Conservation (phyloP, 192 early-diverging fungal species). For the Coemansia sp. region DNA sequence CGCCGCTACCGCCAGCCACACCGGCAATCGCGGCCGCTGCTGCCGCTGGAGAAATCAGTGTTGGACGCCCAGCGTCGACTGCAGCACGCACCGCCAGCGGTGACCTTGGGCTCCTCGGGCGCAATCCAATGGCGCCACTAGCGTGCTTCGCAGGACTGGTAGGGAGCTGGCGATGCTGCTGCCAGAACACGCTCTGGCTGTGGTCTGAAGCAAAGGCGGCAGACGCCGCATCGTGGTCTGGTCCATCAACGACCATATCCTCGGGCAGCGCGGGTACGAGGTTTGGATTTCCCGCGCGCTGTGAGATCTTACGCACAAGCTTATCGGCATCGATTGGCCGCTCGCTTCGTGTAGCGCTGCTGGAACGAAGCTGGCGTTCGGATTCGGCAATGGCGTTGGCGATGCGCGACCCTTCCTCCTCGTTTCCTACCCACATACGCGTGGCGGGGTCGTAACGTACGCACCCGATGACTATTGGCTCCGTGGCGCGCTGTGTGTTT, state of each 20-base stretch:
- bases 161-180: not conserved
- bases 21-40: conserved; percentile 21
- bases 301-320: conserved; percentile 44
- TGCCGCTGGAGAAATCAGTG: conserved; percentile 43
- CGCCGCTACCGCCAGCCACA: conserved; percentile 7
- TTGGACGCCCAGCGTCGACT: conserved; percentile 30
- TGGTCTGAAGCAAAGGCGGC: conserved; percentile 13
- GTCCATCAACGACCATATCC: conserved; percentile 16
- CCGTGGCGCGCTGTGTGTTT: conserved; percentile 21
- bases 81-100: conserved; percentile 16
- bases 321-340: conserved; percentile 38
- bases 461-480: conserved; percentile 36
- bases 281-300: conserved; percentile 38
- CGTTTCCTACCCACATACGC: conserved; percentile 45
- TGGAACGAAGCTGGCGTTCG: conserved; percentile 27
- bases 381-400: conserved; percentile 48
- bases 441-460: conserved; percentile 49
- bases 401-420: conserved; percentile 41
- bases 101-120: conserved; percentile 24
- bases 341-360: conserved; percentile 20
- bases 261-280: conserved; percentile 26
- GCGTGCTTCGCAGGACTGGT: conserved; percentile 3
- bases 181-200: conserved; percentile 15
- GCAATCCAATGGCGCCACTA: not conserved
- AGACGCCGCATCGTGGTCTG: conserved; percentile 7